Evolutionary conservation across 129 eudicot species (phyloP).

Genomic region (Saussurea involucrata): DNA sequence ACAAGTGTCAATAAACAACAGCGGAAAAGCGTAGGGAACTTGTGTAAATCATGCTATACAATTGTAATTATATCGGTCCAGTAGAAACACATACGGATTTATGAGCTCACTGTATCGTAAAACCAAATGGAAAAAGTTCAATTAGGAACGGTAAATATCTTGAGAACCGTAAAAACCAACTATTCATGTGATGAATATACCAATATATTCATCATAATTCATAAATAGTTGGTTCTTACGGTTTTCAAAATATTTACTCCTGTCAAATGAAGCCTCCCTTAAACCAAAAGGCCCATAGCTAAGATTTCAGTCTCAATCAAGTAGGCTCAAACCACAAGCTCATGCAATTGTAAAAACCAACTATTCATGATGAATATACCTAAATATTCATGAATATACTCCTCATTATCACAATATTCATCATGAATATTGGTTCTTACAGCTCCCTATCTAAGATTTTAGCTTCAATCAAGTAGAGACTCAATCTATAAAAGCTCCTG

Average conservation of each 20-base stretch:
- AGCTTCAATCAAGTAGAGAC: not conserved
- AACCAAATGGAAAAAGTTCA: not conserved
- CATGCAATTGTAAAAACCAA: not conserved
- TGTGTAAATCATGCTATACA: too few relatives aligned
- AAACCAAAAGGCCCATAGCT: not conserved
- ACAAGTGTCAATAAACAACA: not conserved
- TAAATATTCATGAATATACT: not conserved
- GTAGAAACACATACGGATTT: not conserved
- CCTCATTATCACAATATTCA: not conserved
- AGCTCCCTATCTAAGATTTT: too few relatives aligned
- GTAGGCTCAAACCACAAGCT: not conserved
- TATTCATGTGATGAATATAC: not conserved
- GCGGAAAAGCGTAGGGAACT: not conserved
- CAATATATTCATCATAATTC: not conserved
- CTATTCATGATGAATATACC: not conserved
- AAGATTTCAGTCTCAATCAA: not conserved
- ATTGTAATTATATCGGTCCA: not conserved
- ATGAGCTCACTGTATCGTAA: not conserved
- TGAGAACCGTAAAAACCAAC: not conserved
- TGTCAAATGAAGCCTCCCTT: not conserved
- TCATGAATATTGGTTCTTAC: not conserved
- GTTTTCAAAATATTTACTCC: too few relatives aligned
- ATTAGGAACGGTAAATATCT: not conserved
- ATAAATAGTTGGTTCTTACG: not conserved
- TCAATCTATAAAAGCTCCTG: not conserved